phyloP scores from a whole-genome alignment of 768 basidiomycete genomes.

The Suillus tomentosus region DNA sequence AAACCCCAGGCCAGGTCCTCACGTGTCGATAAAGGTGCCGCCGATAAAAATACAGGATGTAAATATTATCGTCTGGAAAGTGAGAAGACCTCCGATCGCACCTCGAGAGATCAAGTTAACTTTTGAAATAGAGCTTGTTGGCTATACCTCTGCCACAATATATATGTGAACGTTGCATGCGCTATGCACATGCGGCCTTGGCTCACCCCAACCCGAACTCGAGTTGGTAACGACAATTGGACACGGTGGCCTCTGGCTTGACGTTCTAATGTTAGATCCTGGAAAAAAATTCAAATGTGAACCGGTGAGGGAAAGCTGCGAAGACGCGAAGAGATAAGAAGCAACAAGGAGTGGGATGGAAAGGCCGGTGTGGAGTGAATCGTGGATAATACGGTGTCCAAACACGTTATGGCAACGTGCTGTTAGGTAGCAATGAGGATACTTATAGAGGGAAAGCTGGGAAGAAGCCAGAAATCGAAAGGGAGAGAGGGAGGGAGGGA shows the following conservation, averaged over 20 bases:
- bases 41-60: not conserved
- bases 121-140: not conserved
- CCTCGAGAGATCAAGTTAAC: not conserved
- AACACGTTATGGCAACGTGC: not conserved
- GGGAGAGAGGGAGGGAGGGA: too few relatives aligned
- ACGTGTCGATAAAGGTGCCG: not conserved
- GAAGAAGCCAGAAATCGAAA: not conserved
- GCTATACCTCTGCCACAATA: not conserved
- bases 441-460: not conserved
- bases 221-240: not conserved
- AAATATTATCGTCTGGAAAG: not conserved
- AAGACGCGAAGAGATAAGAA: not conserved
- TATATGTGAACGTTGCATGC: not conserved
- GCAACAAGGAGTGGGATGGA: too few relatives aligned
- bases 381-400: too few relatives aligned
- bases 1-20: not conserved
- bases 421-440: not conserved
- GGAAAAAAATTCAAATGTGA: not conserved
- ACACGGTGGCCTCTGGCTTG: not conserved
- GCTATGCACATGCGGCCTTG: not conserved
- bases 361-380: too few relatives aligned
- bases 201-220: constrained; percentile 11
- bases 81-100: not conserved
- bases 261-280: not conserved
- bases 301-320: not conserved